A percentile compares a stretch with the other conserved stretches of the same genome.
These are phyloP conservation scores for Lentinula guzmanii DNA, from an alignment of 768 basidiomycete species.

Conservation along the genomic window DNA sequence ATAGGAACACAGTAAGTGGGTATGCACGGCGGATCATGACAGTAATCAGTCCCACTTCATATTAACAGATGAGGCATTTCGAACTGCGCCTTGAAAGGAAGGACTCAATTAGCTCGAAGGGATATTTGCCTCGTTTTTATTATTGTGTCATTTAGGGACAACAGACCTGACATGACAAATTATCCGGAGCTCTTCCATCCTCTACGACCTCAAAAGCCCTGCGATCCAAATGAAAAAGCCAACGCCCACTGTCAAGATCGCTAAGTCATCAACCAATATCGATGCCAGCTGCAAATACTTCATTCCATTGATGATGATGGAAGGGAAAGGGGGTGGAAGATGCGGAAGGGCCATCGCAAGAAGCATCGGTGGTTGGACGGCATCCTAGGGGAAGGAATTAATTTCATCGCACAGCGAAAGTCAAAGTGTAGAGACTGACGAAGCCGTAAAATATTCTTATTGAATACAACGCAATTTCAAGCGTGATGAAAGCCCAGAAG, in stretches of 20 bases:
- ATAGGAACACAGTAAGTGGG: neutral
- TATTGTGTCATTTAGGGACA: neutral
- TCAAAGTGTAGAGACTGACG: slow-evolving; percentile 32
- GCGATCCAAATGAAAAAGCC: slow-evolving; percentile 58
- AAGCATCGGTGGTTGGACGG: slow-evolving; percentile 52
- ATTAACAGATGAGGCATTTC: neutral
- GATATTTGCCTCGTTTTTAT: neutral
- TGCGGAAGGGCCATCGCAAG: slow-evolving; percentile 56
- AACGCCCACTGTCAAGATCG: slow-evolving; percentile 63
- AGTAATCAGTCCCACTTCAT: neutral
- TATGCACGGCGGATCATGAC: neutral
- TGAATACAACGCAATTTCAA: slow-evolving; percentile 69
- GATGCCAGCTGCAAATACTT: slow-evolving; percentile 68
- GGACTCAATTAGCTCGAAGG: neutral
- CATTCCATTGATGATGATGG: slow-evolving; percentile 53
- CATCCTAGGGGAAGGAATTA: slow-evolving; percentile 33
- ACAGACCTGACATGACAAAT: neutral
- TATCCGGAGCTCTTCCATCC: neutral
- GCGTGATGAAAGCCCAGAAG: slow-evolving; percentile 76
- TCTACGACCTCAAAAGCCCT: slow-evolving; percentile 29
- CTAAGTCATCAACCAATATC: slow-evolving; percentile 65
- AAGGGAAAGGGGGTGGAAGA: slow-evolving; percentile 59
- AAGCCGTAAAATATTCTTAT: slow-evolving; percentile 64
- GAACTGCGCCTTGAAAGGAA: neutral
- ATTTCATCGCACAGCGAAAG: neutral